A percentile compares a stretch with the other conserved stretches of the same genome.
Conservation (phyloP, 176 grass and related monocot genomes). For the Areca catechu region DNA sequence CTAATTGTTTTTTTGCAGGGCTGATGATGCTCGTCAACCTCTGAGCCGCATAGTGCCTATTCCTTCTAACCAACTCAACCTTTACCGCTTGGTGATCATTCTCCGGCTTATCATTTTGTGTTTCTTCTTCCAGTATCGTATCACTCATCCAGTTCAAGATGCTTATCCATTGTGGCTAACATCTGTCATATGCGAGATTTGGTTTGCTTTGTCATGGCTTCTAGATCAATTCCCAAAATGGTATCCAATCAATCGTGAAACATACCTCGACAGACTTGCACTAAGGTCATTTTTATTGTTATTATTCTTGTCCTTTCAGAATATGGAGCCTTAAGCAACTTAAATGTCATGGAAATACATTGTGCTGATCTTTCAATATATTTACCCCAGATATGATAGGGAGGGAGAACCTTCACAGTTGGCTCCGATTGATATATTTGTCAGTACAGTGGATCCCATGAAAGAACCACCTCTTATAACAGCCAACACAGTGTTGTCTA, state of each 20-base stretch:
- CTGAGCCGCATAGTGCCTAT: constrained; percentile 79
- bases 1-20: constrained; percentile 38
- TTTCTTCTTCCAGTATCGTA: constrained; percentile 95
- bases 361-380: no score
- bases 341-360: no score
- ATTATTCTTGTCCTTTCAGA: background rate
- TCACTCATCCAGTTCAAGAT: constrained; percentile 77
- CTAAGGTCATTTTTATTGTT: constrained; percentile 44
- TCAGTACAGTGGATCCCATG: constrained; percentile 87
- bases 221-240: constrained; percentile 92
- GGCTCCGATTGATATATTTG: constrained; percentile 80
- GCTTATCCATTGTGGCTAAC: constrained; percentile 85
- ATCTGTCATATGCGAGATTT: constrained; percentile 92
- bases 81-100: constrained; percentile 75
- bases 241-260: constrained; percentile 89
- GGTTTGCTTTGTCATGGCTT: constrained; percentile 96
- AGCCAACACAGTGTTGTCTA: constrained; percentile 79
- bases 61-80: constrained; percentile 60
- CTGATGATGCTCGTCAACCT: constrained; percentile 95
- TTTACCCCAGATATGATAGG: constrained; percentile 68
- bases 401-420: constrained; percentile 82
- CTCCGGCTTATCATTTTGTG: constrained; percentile 79
- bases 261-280: constrained; percentile 76
- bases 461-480: constrained; percentile 87
- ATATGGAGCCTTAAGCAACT: no score